phyloP scores from a whole-genome alignment of 805 yeast genomes.

The Wickerhamomyces hampshirensis region DNA sequence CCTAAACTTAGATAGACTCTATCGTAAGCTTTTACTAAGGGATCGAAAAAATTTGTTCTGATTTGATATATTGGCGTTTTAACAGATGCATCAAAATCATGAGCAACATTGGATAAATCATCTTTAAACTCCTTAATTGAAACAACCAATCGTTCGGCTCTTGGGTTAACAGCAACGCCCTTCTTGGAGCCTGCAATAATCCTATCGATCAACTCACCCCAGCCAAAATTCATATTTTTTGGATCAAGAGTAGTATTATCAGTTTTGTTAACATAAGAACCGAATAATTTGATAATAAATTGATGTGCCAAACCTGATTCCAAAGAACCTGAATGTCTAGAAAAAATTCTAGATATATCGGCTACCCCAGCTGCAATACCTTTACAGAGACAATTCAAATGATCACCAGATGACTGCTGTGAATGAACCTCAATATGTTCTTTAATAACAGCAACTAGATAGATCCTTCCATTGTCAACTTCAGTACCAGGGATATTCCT shows the following conservation, averaged over 20 bases:
- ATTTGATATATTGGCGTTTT: constrained; percentile 59
- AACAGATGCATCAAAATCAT: constrained; percentile 31
- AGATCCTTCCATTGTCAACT: constrained; percentile 59
- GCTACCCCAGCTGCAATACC: constrained; percentile 89
- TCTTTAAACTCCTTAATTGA: constrained; percentile 70
- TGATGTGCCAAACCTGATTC: constrained; percentile 63
- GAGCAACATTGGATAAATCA: constrained; percentile 29
- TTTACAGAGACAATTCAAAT: constrained; percentile 47
- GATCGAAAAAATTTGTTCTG: constrained; percentile 60
- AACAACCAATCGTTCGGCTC: constrained; percentile 67
- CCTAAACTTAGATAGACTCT: constrained; percentile 56
- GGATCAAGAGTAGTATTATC: constrained; percentile 32
- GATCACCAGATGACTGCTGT: constrained; percentile 11
- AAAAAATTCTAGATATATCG: constrained; percentile 75
- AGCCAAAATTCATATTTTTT: constrained; percentile 56
- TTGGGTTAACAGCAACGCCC: constrained; percentile 77
- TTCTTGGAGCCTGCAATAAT: constrained; percentile 68
- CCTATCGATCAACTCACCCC: constrained; percentile 84
- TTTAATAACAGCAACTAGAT: constrained; percentile 69
- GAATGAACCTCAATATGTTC: constrained; percentile 55
- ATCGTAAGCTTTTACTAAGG: constrained; percentile 54
- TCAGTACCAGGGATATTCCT: constrained; percentile 68
- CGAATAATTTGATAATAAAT: constrained; percentile 65
- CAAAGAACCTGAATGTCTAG: constrained; percentile 55
- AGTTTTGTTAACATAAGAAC: constrained; percentile 50